phyloP scores from a whole-genome alignment of 2,329 filamentous ascomycete species.

The Saccharata proteae region DNA sequence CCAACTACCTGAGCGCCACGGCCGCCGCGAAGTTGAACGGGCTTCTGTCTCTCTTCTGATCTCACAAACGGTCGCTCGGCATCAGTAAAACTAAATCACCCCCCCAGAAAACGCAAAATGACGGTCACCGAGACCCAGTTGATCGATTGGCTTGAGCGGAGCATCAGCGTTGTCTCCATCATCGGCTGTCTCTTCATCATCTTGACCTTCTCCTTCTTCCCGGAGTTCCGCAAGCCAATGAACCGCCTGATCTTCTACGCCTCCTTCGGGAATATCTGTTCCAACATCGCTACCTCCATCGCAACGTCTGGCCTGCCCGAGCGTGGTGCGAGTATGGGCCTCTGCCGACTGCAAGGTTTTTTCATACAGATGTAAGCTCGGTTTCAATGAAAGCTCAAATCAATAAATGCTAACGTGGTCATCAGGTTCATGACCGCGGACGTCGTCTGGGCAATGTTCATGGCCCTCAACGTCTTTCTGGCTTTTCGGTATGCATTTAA shows the following conservation, averaged over 20 bases:
- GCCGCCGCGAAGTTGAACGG: no score
- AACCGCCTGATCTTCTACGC: conserved; percentile 78
- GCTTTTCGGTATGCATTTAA: conserved; percentile 51
- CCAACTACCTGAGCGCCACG: no score
- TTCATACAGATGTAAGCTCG: conserved; percentile 73
- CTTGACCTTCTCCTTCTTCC: conserved; percentile 54
- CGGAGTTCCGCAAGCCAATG: conserved; percentile 71
- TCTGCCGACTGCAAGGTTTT: conserved; percentile 68
- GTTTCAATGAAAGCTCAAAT: no score
- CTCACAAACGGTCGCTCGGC: no score
- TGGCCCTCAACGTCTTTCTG: conserved; percentile 74
- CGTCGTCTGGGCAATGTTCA: conserved; percentile 64
- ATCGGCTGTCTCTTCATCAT: conserved; percentile 62
- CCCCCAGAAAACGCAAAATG: conserved; percentile 13
- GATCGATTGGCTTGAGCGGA: conserved; percentile 53
- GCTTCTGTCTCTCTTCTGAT: no score
- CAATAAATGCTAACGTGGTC: conserved; percentile 12
- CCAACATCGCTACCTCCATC: conserved; percentile 66
- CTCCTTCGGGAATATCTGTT: conserved; percentile 67
- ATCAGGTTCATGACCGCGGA: conserved; percentile 66
- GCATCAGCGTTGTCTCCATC: conserved; percentile 59
- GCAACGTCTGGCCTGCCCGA: conserved; percentile 45
- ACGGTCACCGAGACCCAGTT: conserved; percentile 19
- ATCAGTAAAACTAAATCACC: no score
- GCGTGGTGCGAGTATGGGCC: conserved; percentile 33